Evolutionary conservation across 768 basidiomycete genomes (phyloP).

Genomic region (Chlorophyllum brunneum): DNA sequence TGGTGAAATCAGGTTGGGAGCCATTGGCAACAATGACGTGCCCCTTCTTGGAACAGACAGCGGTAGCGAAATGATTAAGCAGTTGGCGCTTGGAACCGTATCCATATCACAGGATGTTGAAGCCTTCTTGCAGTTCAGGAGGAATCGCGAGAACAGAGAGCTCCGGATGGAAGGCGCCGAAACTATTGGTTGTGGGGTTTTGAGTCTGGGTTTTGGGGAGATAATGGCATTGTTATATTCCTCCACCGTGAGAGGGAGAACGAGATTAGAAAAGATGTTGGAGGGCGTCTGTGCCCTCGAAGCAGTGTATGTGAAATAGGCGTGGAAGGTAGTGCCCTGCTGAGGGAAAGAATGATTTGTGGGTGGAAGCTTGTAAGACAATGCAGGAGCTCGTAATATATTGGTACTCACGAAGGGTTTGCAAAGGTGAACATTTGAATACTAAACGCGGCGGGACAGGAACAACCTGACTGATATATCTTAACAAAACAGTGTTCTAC

Average conservation of each 20-base stretch:
- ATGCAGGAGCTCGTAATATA: too few species aligned
- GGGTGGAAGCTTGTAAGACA: conserved; percentile 21
- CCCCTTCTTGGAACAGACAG: conserved; percentile 51
- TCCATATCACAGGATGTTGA: conserved; percentile 85
- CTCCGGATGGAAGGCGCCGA: conserved; percentile 27
- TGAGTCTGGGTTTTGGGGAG: conserved; percentile 24
- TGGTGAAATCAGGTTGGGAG: too few species aligned
- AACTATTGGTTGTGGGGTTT: conserved; percentile 30
- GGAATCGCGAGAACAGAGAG: too few species aligned
- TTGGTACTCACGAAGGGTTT: too few species aligned
- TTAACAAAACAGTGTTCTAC: too few species aligned
- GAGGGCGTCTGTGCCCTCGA: conserved; percentile 69
- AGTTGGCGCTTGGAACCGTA: conserved; percentile 82
- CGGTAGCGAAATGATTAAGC: conserved; percentile 70
- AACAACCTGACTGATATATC: too few species aligned
- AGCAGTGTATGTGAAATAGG: too few species aligned
- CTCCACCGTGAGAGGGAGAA: conserved; percentile 66
- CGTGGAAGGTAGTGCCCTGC: too few species aligned
- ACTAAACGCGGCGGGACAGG: too few species aligned
- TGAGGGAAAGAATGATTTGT: too few species aligned
- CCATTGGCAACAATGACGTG: too few species aligned
- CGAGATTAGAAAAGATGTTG: conserved; percentile 73
- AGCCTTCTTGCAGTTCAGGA: conserved; percentile 77
- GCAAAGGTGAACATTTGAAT: too few species aligned
- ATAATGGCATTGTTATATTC: conserved; percentile 48